phyloP scores from a whole-genome alignment of 2,329 filamentous ascomycete species.

The Didymella lethalis region DNA sequence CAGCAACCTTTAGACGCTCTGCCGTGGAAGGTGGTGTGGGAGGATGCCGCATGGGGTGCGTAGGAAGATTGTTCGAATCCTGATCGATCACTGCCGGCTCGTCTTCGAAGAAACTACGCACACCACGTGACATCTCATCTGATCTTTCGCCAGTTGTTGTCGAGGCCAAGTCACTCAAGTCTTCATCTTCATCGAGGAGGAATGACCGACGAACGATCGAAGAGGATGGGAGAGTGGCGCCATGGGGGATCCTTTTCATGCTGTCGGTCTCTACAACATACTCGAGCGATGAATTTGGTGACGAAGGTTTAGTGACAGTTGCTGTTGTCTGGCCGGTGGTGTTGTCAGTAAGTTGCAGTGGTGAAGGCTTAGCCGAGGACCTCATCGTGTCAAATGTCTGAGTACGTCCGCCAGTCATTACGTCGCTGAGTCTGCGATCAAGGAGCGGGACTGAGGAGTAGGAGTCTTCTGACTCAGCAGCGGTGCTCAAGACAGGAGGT shows the following conservation, averaged over 20 bases:
- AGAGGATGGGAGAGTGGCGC: slow-evolving; percentile 52
- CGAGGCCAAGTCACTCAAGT: slow-evolving; percentile 61
- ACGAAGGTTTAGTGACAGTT: slow-evolving; percentile 32
- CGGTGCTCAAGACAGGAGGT: slow-evolving; percentile 48
- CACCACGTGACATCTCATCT: slow-evolving; percentile 49
- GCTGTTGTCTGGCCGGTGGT: slow-evolving; percentile 26
- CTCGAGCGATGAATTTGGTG: slow-evolving; percentile 60
- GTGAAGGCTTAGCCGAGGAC: slow-evolving; percentile 53
- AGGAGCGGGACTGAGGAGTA: slow-evolving; percentile 80
- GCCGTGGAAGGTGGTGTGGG: slow-evolving; percentile 55
- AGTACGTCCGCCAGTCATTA: slow-evolving; percentile 28
- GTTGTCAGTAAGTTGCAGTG: slow-evolving; percentile 36
- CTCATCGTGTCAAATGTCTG: slow-evolving; percentile 56
- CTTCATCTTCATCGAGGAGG: slow-evolving; percentile 62
- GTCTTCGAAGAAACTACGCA: slow-evolving; percentile 60
- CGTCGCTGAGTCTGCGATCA: slow-evolving; percentile 64
- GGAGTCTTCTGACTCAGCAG: slow-evolving; percentile 71
- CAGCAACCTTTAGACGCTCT: slow-evolving; percentile 39
- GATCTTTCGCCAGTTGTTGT: slow-evolving; percentile 62
- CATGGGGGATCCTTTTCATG: slow-evolving; percentile 57
- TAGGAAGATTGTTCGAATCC: slow-evolving; percentile 38
- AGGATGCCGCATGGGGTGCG: slow-evolving; percentile 50
- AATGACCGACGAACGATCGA: slow-evolving; percentile 54
- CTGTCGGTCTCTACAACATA: slow-evolving; percentile 61
- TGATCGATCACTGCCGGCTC: slow-evolving; percentile 50